Evolutionary conservation across 768 basidiomycete genomes (phyloP), one percentile per base, ranked within the genome.

Genomic region (Phylloporus sp.): DNA sequence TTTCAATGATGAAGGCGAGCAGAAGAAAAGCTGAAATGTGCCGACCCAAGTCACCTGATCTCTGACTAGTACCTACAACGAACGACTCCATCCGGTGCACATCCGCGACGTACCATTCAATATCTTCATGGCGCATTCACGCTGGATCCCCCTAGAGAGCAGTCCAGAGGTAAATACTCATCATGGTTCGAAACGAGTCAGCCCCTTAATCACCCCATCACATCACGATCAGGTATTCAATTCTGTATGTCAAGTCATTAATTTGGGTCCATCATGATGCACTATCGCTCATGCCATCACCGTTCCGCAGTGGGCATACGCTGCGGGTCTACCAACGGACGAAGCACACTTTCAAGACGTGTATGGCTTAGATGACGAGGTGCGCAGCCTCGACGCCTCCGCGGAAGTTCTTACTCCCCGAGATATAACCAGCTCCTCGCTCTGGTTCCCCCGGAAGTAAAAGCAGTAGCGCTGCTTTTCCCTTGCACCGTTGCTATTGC

Each of bases 391-490:
- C 12, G 13, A 6, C 3, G 20, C 22, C 24, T 20, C 41, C n/a
- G 3, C 26, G 3, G 16, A 22, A 28, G 20, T 34, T 22, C 29
- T 46, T 15, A 31, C 23, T 11, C 2, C 16, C 22, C 23, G 22
- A 28, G 29, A 15, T 28, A 22, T 10, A 22, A 22, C 18, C 35
- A 97, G 81, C 77, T 94, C 29, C 80, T 95, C 2, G 70, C 52
- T 0, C 75, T 90, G 63, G 85, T 95, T 0, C 75, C 86, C 0
- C 66, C 76, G 55, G 92, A 88, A 0, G 87, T 87, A 28, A 86
- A 87, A 62, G 95, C 95, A 0, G 80, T 97, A 9, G 72, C 95
- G 7, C 73, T 98, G 6, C 77, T 97, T 22, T 98, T 95, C 70
- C 95, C 95, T 5, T 76, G 82, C 48, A 67, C 77, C 0, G 78